phyloP scores from a whole-genome alignment of 164 flowering plant species.

The Buxus sempervirens region DNA sequence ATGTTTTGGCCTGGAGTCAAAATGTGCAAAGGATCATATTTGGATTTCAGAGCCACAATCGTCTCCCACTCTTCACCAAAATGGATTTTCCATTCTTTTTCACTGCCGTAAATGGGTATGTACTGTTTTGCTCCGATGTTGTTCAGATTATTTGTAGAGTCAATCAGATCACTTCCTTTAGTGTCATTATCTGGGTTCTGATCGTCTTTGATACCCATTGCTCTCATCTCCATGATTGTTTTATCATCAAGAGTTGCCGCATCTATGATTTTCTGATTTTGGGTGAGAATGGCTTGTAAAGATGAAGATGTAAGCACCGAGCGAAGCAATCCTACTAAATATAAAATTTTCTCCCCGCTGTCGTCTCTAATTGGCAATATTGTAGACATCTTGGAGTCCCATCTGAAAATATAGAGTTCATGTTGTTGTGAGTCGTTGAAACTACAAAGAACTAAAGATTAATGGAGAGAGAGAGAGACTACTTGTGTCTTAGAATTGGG shows the following conservation, averaged over 20 bases:
- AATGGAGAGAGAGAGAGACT: conserved; percentile 5
- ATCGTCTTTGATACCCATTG: not conserved
- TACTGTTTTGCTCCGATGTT: conserved; percentile 15
- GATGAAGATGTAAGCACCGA: conserved; percentile 2
- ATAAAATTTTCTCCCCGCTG: conserved; percentile 11
- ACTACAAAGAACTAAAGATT: not conserved
- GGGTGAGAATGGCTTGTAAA: conserved; percentile 3
- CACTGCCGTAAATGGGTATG: conserved; percentile 7
- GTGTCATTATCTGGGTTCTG: not conserved
- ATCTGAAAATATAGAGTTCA: conserved; percentile 1
- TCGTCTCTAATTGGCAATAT: conserved; percentile 11
- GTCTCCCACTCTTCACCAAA: conserved; percentile 18
- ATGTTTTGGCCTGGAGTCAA: conserved; percentile 20
- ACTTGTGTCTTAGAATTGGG: conserved; percentile 32
- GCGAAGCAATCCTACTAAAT: conserved; percentile 9
- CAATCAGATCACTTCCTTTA: not conserved
- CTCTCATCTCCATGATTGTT: not conserved
- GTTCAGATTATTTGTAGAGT: not conserved
- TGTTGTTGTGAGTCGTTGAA: not conserved
- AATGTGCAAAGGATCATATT: conserved; percentile 15
- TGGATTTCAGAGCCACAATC: conserved; percentile 8
- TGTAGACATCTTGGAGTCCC: conserved; percentile 12
- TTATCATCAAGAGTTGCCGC: not conserved
- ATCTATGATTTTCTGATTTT: conserved; percentile 13
- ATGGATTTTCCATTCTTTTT: conserved; percentile 15